A percentile compares a stretch with the other conserved stretches of the same genome.
phyloP scores from a whole-genome alignment of 306 rosid genomes.

The Casuarina cunninghamiana region DNA sequence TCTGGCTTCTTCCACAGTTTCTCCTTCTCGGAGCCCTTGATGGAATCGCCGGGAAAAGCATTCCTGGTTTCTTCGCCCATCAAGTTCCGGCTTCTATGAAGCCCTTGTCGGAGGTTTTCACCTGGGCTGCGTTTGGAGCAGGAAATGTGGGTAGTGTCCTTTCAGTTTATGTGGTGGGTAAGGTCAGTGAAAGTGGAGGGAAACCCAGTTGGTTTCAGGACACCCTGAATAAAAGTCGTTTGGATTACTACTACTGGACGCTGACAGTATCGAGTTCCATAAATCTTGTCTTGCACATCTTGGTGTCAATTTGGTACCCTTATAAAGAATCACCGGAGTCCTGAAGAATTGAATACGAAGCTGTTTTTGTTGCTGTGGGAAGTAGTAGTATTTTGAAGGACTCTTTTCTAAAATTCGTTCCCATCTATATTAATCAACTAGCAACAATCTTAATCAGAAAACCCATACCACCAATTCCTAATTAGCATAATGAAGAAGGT shows the following conservation, averaged over 20 bases:
- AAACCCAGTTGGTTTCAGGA: conserved; percentile 38
- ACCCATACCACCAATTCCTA: too few relatives aligned
- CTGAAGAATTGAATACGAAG: too few relatives aligned
- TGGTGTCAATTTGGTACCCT: conserved; percentile 15
- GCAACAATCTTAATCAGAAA: too few relatives aligned
- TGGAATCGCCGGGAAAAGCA: conserved; percentile 7
- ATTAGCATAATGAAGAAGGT: too few relatives aligned
- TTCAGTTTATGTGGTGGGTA: conserved; percentile 14
- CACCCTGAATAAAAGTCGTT: conserved; percentile 35
- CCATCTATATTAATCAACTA: too few relatives aligned
- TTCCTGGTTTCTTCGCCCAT: conserved; percentile 3
- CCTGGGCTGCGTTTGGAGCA: conserved; percentile 18
- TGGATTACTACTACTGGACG: conserved; percentile 40
- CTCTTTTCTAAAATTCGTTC: too few relatives aligned
- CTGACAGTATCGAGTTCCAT: conserved; percentile 21
- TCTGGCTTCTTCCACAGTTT: conserved; percentile 45
- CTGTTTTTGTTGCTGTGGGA: too few relatives aligned
- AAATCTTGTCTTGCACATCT: conserved; percentile 21
- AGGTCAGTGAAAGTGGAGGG: conserved; percentile 27
- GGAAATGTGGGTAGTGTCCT: conserved; percentile 33
- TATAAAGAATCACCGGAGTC: background rate
- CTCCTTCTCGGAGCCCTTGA: conserved; percentile 28
- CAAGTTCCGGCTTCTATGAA: background rate
- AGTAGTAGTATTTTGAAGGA: too few relatives aligned
- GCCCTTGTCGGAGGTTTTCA: background rate